A percentile compares a stretch with the other conserved stretches of the same genome.
phyloP scores from a whole-genome alignment of 2,329 filamentous ascomycete genomes.

The Xylariaceae sp. region DNA sequence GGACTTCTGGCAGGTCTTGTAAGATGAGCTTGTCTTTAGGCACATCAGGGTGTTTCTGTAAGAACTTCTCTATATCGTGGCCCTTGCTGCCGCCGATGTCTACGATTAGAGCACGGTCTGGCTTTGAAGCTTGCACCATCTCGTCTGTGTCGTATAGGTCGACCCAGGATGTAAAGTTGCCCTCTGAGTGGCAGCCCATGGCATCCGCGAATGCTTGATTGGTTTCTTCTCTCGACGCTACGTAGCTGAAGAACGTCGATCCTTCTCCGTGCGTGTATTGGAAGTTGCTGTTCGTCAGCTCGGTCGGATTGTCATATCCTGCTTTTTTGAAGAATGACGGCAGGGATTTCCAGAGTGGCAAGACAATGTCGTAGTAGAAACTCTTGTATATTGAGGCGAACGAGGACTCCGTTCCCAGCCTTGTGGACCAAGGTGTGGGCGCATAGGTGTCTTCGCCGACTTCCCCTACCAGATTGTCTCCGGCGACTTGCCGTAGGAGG shows the following conservation, averaged over 20 bases:
- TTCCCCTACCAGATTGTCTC: too few species aligned
- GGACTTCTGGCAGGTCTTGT: constrained; percentile 32
- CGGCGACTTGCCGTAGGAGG: too few species aligned
- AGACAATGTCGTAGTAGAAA: too few species aligned
- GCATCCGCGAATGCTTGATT: constrained; percentile 12
- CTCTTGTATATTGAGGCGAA: too few species aligned
- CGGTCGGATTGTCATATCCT: too few species aligned
- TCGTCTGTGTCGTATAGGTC: constrained; percentile 33
- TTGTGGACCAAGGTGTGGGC: too few species aligned
- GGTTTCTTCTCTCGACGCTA: constrained; percentile 30
- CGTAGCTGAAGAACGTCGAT: not conserved
- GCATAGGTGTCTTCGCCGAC: too few species aligned
- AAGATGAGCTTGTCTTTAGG: constrained; percentile 29
- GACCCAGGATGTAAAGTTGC: constrained; percentile 36
- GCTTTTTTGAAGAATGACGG: too few species aligned
- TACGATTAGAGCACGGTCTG: constrained; percentile 29
- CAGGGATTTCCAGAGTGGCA: too few species aligned
- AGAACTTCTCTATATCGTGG: constrained; percentile 34
- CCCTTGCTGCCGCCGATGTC: constrained; percentile 37
- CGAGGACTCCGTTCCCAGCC: too few species aligned
- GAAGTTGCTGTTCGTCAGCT: too few species aligned
- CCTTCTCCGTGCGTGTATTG: not conserved
- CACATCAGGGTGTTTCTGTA: constrained; percentile 22
- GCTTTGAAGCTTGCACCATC: constrained; percentile 25
- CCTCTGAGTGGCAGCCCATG: constrained; percentile 31